Evolutionary conservation across 805 yeast species (phyloP), one percentile per base, ranked within the genome.

Genomic region (Candida manassasensis): DNA sequence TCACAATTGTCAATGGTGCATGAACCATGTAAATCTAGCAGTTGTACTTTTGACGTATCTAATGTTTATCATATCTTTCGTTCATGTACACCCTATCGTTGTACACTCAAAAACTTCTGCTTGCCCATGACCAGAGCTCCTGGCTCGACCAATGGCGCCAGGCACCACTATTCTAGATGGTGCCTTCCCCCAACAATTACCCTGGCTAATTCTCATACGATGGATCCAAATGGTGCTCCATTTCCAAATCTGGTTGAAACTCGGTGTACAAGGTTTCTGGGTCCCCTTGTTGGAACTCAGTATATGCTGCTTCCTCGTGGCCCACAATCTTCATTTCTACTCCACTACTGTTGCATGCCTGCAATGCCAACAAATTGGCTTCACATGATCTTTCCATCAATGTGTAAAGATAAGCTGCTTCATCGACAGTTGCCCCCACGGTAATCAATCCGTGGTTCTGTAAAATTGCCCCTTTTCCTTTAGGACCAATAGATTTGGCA

Each of bases 201-300:
- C 8, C 10, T 24, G 33, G 8, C 15, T 27, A 26, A 21, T 17
- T 11, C 19, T 38, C 36, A 22, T 40, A 42, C 14, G 38, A 32
- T 21, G 25, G 27, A 38, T 42, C 38, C 16, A 37, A 31, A 25
- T 39, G 37, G 3, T 36, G 28, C 31, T 43, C 51, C 46, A 41
- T 41, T 44, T 78, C 81, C 28, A 63, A 68, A 39, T 83, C 89
- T 2, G 83, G 78, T 58, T 82, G 88, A 57, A 83, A 81, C 47
- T 84, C 93, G 29, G 78, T 66, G 59, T 78, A 84, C 40, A 84
- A 57, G 3, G 81, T 64, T 47, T 79, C 89, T 4, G 83, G 77
- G 53, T 83, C 88, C 9, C 75, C 75, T 12, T 68, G 65, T 57
- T 75, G 67, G 39, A 72, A 68, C 45, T 67, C 73, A 3, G 89